Evolutionary conservation across 169 alveolate genomes (phyloP).

Genomic region (Cryptosporidium parvum): DNA sequence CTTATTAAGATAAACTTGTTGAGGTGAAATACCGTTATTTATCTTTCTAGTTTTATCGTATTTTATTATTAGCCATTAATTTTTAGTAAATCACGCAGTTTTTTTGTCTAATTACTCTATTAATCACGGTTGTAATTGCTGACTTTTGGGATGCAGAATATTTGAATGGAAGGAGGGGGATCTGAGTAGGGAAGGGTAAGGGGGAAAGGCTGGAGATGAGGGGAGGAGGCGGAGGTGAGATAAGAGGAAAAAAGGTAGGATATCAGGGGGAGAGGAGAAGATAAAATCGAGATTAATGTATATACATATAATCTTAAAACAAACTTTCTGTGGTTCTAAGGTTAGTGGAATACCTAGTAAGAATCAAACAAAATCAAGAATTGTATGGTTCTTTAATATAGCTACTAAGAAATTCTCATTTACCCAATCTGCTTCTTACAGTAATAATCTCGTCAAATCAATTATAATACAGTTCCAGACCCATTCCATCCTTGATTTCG

Average conservation of each 20-base stretch:
- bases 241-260: too few relatives aligned
- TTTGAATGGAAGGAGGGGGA: not conserved
- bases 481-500: conserved; percentile 98
- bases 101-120: too few relatives aligned
- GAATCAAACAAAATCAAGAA: not conserved
- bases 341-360: not conserved
- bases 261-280: too few relatives aligned
- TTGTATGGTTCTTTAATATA: not conserved
- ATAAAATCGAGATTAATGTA: too few relatives aligned
- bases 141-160: too few relatives aligned
- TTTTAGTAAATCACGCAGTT: not conserved
- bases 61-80: conserved; percentile 13
- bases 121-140: too few relatives aligned
- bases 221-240: too few relatives aligned
- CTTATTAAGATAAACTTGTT: conserved; percentile 15
- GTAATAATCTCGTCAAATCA: conserved; percentile 74
- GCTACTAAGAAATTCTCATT: not conserved
- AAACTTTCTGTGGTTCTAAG: not conserved
- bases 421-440: not conserved
- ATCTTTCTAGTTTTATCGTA: conserved; percentile 31
- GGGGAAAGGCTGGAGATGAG: not conserved
- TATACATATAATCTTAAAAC: not conserved
- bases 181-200: not conserved
- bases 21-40: conserved; percentile 24
- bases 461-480: conserved; percentile 97